phyloP scores from a whole-genome alignment of 345 rosid species.

The Aethionema arabicum region DNA sequence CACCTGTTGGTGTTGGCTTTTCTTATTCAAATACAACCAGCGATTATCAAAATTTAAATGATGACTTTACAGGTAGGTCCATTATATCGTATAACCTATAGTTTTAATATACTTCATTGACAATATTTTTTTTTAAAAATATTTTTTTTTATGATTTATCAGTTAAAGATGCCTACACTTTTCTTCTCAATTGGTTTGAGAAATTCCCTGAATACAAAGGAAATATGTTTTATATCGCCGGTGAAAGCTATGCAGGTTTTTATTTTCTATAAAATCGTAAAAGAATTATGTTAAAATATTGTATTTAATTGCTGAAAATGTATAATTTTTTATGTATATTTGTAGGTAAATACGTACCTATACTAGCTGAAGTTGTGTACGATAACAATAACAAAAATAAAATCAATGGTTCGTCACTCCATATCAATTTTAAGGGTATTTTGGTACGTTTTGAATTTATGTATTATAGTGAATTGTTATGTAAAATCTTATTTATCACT shows the following conservation, averaged over 20 bases:
- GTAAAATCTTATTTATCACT: no score
- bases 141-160: constrained; percentile 6
- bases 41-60: constrained; percentile 65
- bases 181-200: constrained; percentile 74
- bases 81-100: neutral
- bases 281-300: neutral
- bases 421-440: constrained; percentile 74
- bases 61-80: constrained; percentile 63
- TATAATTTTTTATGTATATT: neutral
- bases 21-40: constrained; percentile 74
- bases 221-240: constrained; percentile 70
- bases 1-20: constrained; percentile 97
- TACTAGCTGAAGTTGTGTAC: constrained; percentile 56
- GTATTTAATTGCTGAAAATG: neutral
- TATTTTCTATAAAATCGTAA: neutral
- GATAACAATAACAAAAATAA: constrained; percentile 57
- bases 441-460: constrained; percentile 49
- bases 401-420: constrained; percentile 44
- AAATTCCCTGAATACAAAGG: constrained; percentile 64
- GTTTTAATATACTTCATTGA: constrained; percentile 18
- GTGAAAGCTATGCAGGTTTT: constrained; percentile 96
- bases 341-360: constrained; percentile 84
- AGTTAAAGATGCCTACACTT: constrained; percentile 81
- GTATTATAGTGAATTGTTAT: neutral
- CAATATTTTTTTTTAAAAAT: constrained; percentile 9